phyloP scores from a whole-genome alignment of 495 filamentous ascomycete genomes.

The Massariosphaeria phaeospora region DNA sequence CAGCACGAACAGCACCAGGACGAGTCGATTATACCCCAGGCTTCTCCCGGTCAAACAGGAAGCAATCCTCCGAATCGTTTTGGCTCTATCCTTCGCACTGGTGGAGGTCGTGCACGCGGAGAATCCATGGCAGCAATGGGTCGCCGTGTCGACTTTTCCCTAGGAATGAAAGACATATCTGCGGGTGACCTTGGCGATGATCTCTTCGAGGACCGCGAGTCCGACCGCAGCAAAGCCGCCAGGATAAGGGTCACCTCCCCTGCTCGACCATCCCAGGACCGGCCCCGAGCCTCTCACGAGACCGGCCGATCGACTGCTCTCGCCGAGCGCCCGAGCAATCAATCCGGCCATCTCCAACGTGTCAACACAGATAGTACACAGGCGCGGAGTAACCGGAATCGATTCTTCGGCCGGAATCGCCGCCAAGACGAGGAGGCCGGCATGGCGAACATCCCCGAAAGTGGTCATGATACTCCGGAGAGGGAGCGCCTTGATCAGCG shows the following conservation, averaged over 20 bases:
- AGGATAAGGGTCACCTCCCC: slow-evolving; percentile 31
- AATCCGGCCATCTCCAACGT: slow-evolving; percentile 28
- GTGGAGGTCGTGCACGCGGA: slow-evolving; percentile 46
- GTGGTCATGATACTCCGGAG: slow-evolving; percentile 8
- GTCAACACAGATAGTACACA: slow-evolving; percentile 29
- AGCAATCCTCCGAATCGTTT: slow-evolving; percentile 26
- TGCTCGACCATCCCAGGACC: slow-evolving; percentile 27
- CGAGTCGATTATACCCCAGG: slow-evolving; percentile 35
- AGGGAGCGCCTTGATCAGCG: slow-evolving; percentile 35
- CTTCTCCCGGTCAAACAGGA: slow-evolving; percentile 4
- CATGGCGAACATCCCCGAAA: slow-evolving; percentile 39
- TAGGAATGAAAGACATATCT: slow-evolving; percentile 60
- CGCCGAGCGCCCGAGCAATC: slow-evolving; percentile 5
- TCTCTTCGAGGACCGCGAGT: slow-evolving; percentile 54
- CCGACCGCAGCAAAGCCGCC: slow-evolving; percentile 17
- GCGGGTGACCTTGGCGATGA: slow-evolving; percentile 62
- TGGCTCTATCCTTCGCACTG: slow-evolving; percentile 53
- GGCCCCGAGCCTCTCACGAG: slow-evolving; percentile 28
- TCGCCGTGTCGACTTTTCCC: slow-evolving; percentile 70
- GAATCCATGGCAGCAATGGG: slow-evolving; percentile 52
- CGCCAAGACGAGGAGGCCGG: slow-evolving; percentile 36
- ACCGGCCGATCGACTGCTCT: slow-evolving; percentile 33
- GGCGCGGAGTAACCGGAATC: slow-evolving; percentile 35
- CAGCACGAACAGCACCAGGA: slow-evolving; percentile 26
- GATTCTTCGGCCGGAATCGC: slow-evolving; percentile 39